Evolutionary conservation across 441 rosid genomes (phyloP), one percentile per base, ranked within the genome.

Genomic region (Daphne laureola): DNA sequence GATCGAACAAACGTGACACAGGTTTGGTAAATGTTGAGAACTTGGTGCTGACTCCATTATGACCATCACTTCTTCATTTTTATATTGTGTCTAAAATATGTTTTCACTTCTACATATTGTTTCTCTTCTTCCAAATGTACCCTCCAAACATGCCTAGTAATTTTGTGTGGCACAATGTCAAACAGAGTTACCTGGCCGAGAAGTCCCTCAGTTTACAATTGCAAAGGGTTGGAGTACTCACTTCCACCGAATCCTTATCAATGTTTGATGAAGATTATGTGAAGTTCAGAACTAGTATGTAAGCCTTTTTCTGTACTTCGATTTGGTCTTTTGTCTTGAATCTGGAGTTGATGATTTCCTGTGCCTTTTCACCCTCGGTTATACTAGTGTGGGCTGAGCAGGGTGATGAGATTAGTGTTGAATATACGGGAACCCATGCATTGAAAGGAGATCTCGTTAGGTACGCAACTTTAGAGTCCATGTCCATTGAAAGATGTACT

Each of bases 1-100:
- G 98, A 92, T 72, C 84, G 98, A 59, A 89, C 98, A 64, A 92
- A 92, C 69, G 98, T 92, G 42, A 89, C 95, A 55, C 98, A 92
- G 98, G 98, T 92, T 55, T 60, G 72, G 23, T 52, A 49, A 51
- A 57, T 60, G 15, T 17, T 4, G 17, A 12, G 11, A 31, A 31
- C 38, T 5, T 31, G 11, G 38, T 31, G 25, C 25, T 2, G 3
- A 21, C 25, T 21, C 25, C 25, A 21, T 21, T 21, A 21, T 21
- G 25, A 4, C 25, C 25, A 21, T 21, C 25, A 21, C 25, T 2
- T 21, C 3, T 21, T 21, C 25, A 21, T 0, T 21, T 21, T 21
- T 21, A 18, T 21, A 21, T 3, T 21, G 25, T 21, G 25, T 21
- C 25, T 4, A 21, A 21, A 21, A 49, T 46, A 11, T 56, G 47